Percentiles rank a stretch among this genome's conserved stretches.
Conservation (phyloP, 169 alveolate species). For the Toxoplasma gondii region DNA sequence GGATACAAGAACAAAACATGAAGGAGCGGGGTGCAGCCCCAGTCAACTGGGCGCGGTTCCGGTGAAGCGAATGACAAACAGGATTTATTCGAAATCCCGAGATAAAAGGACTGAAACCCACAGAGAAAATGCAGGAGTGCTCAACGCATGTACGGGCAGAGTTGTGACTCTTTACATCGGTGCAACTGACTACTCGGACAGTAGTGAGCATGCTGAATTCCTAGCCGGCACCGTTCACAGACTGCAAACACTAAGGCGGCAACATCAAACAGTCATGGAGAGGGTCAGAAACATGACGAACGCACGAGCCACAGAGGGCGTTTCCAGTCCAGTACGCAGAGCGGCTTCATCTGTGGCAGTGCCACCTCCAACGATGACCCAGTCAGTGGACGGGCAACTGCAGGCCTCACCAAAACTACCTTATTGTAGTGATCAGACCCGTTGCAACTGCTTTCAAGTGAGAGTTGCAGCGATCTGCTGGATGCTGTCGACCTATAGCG, state of each 20-base stretch:
- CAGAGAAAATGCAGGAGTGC: not conserved
- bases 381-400: not conserved
- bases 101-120: not conserved
- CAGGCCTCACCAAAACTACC: not conserved
- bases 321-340: too few species aligned
- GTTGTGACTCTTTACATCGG: not conserved
- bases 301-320: not conserved
- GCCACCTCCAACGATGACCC: not conserved
- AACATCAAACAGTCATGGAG: not conserved
- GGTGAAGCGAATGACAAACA: too few species aligned
- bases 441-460: not conserved
- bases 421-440: not conserved
- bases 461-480: not conserved
- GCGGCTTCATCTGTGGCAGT: too few species aligned
- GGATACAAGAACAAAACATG: too few species aligned
- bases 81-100: not conserved
- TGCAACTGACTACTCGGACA: constrained; percentile 18
- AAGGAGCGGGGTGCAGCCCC: too few species aligned
- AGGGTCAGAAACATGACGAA: not conserved
- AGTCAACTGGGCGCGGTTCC: too few species aligned
- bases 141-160: not conserved
- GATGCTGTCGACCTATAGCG: not conserved
- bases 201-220: not conserved
- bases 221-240: not conserved
- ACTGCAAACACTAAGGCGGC: not conserved